These are phyloP conservation scores for Morella rubra DNA, from an alignment of 306 rosid genomes.

Conservation along the genomic window DNA sequence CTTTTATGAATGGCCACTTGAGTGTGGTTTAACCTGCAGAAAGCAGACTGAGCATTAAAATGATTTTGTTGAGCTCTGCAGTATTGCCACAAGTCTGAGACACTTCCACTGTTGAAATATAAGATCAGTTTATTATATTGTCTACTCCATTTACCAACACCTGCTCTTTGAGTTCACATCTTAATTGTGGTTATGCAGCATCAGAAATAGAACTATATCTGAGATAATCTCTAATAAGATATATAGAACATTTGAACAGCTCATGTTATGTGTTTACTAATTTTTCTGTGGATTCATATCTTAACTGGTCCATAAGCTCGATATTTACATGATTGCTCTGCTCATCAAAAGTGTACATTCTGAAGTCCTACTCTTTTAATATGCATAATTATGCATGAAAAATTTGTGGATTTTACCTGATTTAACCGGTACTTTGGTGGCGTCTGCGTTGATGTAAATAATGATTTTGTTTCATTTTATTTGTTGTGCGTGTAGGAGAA, in stretches of 20 bases:
- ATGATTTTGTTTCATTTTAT: neutral
- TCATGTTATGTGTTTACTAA: neutral
- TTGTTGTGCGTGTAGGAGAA: conserved; percentile 52
- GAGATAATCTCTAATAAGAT: neutral
- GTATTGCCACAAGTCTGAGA: neutral
- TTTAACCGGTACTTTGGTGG: neutral
- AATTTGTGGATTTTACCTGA: neutral
- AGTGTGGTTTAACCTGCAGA: neutral
- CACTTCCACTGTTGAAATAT: neutral
- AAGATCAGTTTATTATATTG: neutral
- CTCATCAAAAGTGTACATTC: neutral
- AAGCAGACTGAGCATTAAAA: neutral
- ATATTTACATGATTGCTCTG: neutral
- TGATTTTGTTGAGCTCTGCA: neutral
- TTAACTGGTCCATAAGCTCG: neutral
- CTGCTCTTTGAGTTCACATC: neutral
- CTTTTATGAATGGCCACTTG: neutral
- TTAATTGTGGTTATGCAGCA: neutral
- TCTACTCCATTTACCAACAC: neutral
- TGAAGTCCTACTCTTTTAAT: neutral
- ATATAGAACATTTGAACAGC: neutral
- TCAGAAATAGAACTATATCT: neutral
- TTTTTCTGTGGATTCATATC: neutral
- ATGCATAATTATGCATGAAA: neutral
- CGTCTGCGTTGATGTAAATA: conserved; percentile 2